phyloP scores from a whole-genome alignment of 805 yeast genomes.

The Saccharomycopsis sp. region DNA sequence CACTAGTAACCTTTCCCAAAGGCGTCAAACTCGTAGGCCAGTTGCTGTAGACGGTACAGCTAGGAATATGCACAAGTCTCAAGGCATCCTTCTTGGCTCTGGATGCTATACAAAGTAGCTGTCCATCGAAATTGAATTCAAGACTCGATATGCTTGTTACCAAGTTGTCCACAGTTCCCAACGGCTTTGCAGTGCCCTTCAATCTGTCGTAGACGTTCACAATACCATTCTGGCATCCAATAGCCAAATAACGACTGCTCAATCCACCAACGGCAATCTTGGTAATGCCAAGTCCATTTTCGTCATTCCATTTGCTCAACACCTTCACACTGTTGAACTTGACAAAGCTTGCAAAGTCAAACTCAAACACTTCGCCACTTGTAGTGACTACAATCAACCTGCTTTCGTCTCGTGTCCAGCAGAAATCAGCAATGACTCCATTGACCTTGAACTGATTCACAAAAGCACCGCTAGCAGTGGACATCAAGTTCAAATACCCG shows the following conservation, averaged over 20 bases:
- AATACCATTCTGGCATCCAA: constrained; percentile 84
- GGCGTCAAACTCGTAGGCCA: constrained; percentile 99
- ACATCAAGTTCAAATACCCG: constrained; percentile 86
- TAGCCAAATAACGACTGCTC: constrained; percentile 73
- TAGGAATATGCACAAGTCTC: constrained; percentile 79
- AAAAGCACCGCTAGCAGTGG: constrained; percentile 80
- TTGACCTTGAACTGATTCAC: constrained; percentile 81
- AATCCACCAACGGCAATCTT: constrained; percentile 65
- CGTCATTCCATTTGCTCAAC: constrained; percentile 72
- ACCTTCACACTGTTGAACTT: constrained; percentile 41
- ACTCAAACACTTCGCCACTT: constrained; percentile 88
- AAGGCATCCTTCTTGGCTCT: constrained; percentile 81
- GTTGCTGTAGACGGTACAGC: constrained; percentile 78
- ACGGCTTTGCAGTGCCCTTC: constrained; percentile 38
- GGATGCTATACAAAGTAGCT: constrained; percentile 77
- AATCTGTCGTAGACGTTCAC: constrained; percentile 75
- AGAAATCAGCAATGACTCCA: constrained; percentile 79
- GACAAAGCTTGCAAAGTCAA: constrained; percentile 30
- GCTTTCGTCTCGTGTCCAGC: constrained; percentile 44
- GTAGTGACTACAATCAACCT: constrained; percentile 57
- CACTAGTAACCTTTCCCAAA: constrained; percentile 83
- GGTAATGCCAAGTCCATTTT: constrained; percentile 80
- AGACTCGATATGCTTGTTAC: constrained; percentile 73
- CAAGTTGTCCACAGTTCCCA: constrained; percentile 65
- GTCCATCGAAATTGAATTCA: constrained; percentile 81